phyloP scores from a whole-genome alignment of 331 rosid genomes.

The Spiraea crenata region DNA sequence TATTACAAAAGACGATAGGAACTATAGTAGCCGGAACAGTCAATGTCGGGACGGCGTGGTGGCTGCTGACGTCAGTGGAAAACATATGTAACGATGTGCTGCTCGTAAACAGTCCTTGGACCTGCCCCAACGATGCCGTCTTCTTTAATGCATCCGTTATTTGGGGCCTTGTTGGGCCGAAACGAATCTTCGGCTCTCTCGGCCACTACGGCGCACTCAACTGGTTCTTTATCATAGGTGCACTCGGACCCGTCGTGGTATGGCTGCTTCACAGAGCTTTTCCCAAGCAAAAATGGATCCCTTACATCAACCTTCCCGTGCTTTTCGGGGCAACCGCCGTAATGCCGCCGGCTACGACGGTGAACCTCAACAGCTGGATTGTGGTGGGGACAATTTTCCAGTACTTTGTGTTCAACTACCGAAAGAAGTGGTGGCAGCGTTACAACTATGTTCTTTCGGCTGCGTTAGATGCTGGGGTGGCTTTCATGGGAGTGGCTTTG shows the following conservation, averaged over 20 bases:
- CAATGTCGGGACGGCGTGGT: conserved; percentile 33
- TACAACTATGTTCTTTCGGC: conserved; percentile 35
- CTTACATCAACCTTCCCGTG: conserved; percentile 34
- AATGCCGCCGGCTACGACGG: conserved; percentile 37
- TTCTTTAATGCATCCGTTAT: conserved; percentile 38
- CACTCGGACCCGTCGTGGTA: conserved; percentile 26
- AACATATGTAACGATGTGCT: conserved; percentile 21
- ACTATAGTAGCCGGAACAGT: conserved; percentile 35
- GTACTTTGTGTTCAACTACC: conserved; percentile 29
- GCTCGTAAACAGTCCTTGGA: conserved; percentile 27
- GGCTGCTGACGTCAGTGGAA: conserved; percentile 23
- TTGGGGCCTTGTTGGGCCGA: conserved; percentile 40
- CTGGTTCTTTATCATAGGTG: conserved; percentile 31
- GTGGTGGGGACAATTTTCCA: conserved; percentile 33
- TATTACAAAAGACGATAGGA: conserved; percentile 20
- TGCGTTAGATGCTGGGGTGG: conserved; percentile 40
- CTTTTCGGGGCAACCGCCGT: conserved; percentile 35
- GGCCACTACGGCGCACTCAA: conserved; percentile 30
- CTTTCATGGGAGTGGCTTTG: conserved; percentile 37
- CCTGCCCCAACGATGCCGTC: conserved; percentile 29
- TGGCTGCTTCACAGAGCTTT: conserved; percentile 23
- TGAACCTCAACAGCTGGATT: conserved; percentile 36
- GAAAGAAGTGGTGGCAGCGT: conserved; percentile 44
- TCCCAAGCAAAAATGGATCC: conserved; percentile 31
- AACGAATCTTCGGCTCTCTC: conserved; percentile 19